Evolutionary conservation across 441 rosid genomes (phyloP).

Genomic region (Bocquillonia castaneifolia): DNA sequence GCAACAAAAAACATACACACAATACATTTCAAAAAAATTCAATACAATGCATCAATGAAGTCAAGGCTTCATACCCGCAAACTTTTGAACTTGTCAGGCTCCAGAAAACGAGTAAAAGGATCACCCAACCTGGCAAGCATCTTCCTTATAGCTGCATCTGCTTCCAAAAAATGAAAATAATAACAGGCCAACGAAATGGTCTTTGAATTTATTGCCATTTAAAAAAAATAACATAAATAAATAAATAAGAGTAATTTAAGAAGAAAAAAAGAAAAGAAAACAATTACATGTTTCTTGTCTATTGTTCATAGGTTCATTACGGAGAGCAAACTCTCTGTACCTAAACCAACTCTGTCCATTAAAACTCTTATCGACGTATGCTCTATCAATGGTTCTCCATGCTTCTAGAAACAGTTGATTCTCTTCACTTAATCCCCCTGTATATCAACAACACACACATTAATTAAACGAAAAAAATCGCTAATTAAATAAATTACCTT

Average conservation of each 20-base stretch:
- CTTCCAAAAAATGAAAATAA: conserved; percentile 25
- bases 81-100: conserved; percentile 88
- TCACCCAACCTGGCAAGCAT: conserved; percentile 87
- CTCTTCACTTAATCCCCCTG: conserved; percentile 75
- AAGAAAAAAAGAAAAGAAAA: neutral
- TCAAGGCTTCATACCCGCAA: conserved; percentile 60
- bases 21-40: too few species aligned
- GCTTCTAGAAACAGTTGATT: conserved; percentile 82
- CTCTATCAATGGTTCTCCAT: conserved; percentile 95
- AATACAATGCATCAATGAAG: too few species aligned
- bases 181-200: neutral
- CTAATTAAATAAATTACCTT: neutral
- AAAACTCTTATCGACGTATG: conserved; percentile 79
- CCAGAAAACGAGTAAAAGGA: conserved; percentile 90
- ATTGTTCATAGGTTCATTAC: conserved; percentile 78
- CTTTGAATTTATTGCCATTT: neutral
- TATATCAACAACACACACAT: conserved; percentile 9
- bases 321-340: conserved; percentile 86
- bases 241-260: neutral
- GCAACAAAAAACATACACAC: too few species aligned
- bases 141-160: conserved; percentile 86
- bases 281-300: conserved; percentile 79
- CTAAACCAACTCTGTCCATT: conserved; percentile 98
- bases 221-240: too few species aligned
- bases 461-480: conserved; percentile 10